Evolutionary conservation across 2,329 filamentous ascomycete genomes (phyloP).

Genomic region (Cytospora schulzeri): DNA sequence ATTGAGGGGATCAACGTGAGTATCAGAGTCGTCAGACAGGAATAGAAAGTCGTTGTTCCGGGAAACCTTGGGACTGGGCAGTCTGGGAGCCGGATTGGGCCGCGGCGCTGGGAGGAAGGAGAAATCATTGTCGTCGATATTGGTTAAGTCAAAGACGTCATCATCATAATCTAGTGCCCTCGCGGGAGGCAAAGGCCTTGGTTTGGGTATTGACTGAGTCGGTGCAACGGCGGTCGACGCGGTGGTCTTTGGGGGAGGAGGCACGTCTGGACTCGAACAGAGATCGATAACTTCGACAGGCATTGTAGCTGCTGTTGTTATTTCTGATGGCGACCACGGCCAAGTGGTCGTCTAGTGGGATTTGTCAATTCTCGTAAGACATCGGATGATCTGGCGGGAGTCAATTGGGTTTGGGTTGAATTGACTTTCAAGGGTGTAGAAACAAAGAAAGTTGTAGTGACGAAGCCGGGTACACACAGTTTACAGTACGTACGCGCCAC

Average conservation of each 20-base stretch:
- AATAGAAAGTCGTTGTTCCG: constrained; percentile 35
- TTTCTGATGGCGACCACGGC: neutral
- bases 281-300: constrained; percentile 27
- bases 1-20: constrained; percentile 41
- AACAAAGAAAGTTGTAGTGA: neutral
- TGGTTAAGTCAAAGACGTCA: constrained; percentile 31
- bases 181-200: constrained; percentile 7
- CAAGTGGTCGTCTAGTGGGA: neutral
- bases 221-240: neutral
- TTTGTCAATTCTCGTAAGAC: neutral
- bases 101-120: neutral
- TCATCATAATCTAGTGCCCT: constrained; percentile 24
- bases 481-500: neutral
- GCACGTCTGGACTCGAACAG: constrained; percentile 27
- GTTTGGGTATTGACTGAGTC: neutral
- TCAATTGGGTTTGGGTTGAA: neutral
- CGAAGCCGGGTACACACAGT: neutral
- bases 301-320: constrained; percentile 21
- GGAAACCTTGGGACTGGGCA: neutral
- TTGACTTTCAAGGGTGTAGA: neutral
- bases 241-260: neutral
- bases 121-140: constrained; percentile 20
- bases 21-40: constrained; percentile 46
- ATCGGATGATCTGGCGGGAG: neutral
- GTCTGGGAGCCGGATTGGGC: neutral